These are phyloP conservation scores for Calocybe gambosa DNA, from an alignment of 1,284 basidiomycete species.

Conservation along the genomic window DNA sequence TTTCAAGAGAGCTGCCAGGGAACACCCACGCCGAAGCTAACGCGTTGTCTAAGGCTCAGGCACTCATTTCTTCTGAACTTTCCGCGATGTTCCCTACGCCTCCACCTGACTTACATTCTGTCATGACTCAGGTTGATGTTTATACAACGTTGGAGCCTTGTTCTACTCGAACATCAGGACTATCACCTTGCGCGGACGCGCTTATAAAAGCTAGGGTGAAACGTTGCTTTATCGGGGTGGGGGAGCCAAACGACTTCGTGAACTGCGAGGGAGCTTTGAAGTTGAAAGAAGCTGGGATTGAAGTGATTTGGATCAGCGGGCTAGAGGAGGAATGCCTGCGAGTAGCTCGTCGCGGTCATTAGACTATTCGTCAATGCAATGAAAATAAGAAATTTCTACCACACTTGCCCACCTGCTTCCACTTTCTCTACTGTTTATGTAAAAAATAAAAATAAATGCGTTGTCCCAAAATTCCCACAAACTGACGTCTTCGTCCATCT, in stretches of 20 bases:
- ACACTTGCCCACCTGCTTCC: no score
- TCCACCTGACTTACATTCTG: slow-evolving; percentile 21
- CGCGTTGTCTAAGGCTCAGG: slow-evolving; percentile 72
- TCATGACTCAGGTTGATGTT: slow-evolving; percentile 59
- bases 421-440: no score
- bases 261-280: slow-evolving; percentile 83
- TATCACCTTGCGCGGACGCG: slow-evolving; percentile 83
- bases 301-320: slow-evolving; percentile 70
- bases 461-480: no score
- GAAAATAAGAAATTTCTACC: no score
- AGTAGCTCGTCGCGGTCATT: slow-evolving; percentile 60
- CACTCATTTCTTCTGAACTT: slow-evolving; percentile 38
- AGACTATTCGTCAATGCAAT: not conserved
- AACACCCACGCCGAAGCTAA: slow-evolving; percentile 99
- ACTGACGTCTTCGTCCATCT: not conserved
- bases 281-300: slow-evolving; percentile 69
- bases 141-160: slow-evolving; percentile 99
- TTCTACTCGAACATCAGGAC: slow-evolving; percentile 83
- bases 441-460: no score
- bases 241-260: slow-evolving; percentile 95
- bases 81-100: slow-evolving; percentile 35
- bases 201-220: slow-evolving; percentile 70
- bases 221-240: slow-evolving; percentile 84
- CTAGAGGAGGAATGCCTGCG: slow-evolving; percentile 73
- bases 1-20: slow-evolving; percentile 87